Base-by-base conservation (phyloP, 768 basidiomycete genomes). In the Panus rudis region DNA sequence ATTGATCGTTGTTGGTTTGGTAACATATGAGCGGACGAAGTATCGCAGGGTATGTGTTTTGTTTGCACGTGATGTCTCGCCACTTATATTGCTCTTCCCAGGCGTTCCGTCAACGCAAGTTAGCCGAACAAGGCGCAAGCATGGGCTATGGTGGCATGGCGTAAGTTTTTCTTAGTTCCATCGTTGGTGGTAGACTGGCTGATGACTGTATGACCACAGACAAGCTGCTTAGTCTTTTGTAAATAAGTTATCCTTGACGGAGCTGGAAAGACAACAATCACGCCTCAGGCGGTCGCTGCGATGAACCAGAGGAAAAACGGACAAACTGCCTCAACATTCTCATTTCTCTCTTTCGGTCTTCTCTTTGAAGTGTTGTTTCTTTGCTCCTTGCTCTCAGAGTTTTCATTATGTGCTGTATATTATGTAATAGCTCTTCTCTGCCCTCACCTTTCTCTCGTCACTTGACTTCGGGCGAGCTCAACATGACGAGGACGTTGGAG, bases 1-100 rank as follows among this genome's bases (percentile, higher is more conserved):
- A 14, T 60, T 94, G 52, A 78, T 84, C 48, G 79, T 87, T 19
- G 85, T 93, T 45, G 82, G 76, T 39, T 67, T 90, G 60, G 89
- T 92, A 50, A 90, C 88, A 5, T 89, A 81, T 56, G 89, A 93
- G 70, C 77, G 92, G 37, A 79, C 87, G 20, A 85, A 83, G 63
- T 89, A 89, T 58, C 81, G 88, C 68, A 85, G 79, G 73, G 88
- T 86, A 46, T 43, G 75, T 66, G 39, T 20, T 41, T 25, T 23
- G 16, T 35, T 20, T 3, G 40, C 20, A 20, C 20, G 22, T 19
- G 14, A 6, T 38, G 39, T 37, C 20, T n/a, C 26, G 45, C 47
- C n/a, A n/a, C 16, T 11, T 20, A 16, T 7, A 51, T 28, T 50
- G 31, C 31, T 40, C 38, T n/a, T 20, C 7, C 27, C 50, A 88